Evolutionary conservation across 2,329 filamentous ascomycete species (phyloP).

Genomic region (Diplocarpon rosae): DNA sequence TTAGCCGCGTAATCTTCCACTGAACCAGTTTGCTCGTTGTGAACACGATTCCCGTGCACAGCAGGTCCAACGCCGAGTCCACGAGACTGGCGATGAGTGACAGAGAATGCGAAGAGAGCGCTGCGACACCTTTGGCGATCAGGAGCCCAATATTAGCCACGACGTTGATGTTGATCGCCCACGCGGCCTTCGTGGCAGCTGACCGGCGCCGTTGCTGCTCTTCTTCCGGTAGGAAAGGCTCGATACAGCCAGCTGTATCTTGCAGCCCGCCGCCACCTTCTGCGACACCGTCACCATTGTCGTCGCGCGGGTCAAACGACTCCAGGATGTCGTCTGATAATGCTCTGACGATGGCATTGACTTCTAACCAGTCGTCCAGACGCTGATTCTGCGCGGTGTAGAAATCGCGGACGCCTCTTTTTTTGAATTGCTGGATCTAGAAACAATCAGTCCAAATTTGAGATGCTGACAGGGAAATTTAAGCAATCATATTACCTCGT

Average conservation of each 20-base stretch:
- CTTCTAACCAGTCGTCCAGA: conserved; percentile 47
- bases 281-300: conserved; percentile 43
- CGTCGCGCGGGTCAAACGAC: conserved; percentile 43
- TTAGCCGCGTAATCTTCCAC: conserved; percentile 41
- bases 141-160: conserved; percentile 44
- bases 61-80: conserved; percentile 47
- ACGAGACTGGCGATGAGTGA: conserved; percentile 48
- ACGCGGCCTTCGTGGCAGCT: conserved; percentile 37
- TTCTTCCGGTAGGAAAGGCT: conserved; percentile 43
- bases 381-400: conserved; percentile 43
- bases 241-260: conserved; percentile 37
- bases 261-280: conserved; percentile 42
- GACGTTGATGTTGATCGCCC: conserved; percentile 50
- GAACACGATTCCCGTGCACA: conserved; percentile 49
- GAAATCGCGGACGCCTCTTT: conserved; percentile 41
- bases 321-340: conserved; percentile 50
- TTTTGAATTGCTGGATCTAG: conserved; percentile 39
- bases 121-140: conserved; percentile 41
- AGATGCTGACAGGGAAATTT: not conserved
- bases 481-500: conserved; percentile 8
- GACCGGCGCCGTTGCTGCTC: conserved; percentile 38
- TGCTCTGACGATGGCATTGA: conserved; percentile 44
- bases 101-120: conserved; percentile 42
- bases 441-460: not conserved
- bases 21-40: conserved; percentile 43